Evolutionary conservation across 2,329 filamentous ascomycete genomes (phyloP).

Genomic region (Trichoderma sp.): DNA sequence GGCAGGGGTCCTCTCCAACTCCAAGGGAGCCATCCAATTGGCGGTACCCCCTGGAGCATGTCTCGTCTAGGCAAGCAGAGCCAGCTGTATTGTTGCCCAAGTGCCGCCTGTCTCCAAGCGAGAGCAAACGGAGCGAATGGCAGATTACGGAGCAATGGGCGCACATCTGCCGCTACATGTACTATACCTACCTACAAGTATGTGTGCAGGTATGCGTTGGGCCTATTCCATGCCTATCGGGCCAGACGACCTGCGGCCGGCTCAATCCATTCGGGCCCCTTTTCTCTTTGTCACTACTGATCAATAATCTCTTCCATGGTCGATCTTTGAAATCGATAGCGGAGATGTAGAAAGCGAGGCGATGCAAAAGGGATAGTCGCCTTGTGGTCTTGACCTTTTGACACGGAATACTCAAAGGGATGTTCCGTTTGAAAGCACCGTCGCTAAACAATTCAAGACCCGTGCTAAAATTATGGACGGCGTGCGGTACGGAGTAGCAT

Average conservation of each 20-base stretch:
- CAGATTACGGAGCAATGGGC: constrained; percentile 5
- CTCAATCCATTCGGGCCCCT: background rate
- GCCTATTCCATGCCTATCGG: background rate
- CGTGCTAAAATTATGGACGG: background rate
- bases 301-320: background rate
- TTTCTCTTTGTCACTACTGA: background rate
- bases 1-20: constrained; percentile 20
- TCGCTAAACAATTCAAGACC: background rate
- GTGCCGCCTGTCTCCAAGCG: constrained; percentile 19
- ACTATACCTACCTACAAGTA: no score
- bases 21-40: constrained; percentile 25
- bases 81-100: constrained; percentile 18
- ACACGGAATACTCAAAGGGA: background rate
- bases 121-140: constrained; percentile 12
- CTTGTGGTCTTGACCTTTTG: background rate
- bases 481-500: constrained; percentile 4
- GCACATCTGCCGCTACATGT: background rate
- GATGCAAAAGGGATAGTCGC: background rate
- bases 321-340: background rate
- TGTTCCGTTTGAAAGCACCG: background rate
- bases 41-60: constrained; percentile 21
- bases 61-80: constrained; percentile 26
- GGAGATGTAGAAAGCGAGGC: background rate
- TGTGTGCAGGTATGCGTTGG: background rate
- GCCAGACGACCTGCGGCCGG: background rate